phyloP scores from a whole-genome alignment of 768 basidiomycete genomes.

The Rhodotorula toruloides region DNA sequence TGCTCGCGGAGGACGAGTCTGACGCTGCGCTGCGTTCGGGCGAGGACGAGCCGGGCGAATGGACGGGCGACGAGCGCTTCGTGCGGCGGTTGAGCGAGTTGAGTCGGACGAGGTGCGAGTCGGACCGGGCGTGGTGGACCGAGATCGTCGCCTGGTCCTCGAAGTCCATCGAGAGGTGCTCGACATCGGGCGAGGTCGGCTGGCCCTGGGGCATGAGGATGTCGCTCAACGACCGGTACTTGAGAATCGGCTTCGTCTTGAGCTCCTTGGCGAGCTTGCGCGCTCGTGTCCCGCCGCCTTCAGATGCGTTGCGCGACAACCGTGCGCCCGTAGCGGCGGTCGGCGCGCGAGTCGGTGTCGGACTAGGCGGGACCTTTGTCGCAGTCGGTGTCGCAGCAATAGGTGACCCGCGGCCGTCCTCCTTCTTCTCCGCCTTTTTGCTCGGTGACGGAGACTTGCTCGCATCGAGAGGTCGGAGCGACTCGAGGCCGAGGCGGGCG shows the following conservation, averaged over 20 bases:
- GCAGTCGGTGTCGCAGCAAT: not conserved
- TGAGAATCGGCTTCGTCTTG: constrained; percentile 77
- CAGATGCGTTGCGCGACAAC: too few relatives aligned
- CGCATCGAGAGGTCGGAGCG: constrained; percentile 31
- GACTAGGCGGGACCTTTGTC: too few relatives aligned
- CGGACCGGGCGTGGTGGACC: constrained; percentile 30
- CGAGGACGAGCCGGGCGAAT: constrained; percentile 26
- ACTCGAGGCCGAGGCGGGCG: constrained; percentile 56
- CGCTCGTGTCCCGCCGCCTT: too few relatives aligned
- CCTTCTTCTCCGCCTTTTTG: constrained; percentile 5
- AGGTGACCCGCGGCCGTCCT: not conserved
- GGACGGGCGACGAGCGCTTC: constrained; percentile 24
- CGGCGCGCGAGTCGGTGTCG: too few relatives aligned
- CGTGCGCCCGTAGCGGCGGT: too few relatives aligned
- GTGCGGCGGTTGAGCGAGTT: constrained; percentile 28
- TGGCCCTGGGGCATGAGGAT: constrained; percentile 61
- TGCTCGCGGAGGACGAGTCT: constrained; percentile 23
- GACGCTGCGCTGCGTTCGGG: constrained; percentile 33
- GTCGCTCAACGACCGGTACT: constrained; percentile 86
- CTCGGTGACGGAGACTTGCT: constrained; percentile 4
- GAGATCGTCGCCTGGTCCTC: constrained; percentile 34
- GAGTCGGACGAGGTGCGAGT: constrained; percentile 36
- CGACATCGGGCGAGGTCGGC: constrained; percentile 34
- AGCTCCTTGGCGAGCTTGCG: constrained; percentile 7
- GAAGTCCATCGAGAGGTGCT: constrained; percentile 25